Conservation (phyloP, 1,284 basidiomycete genomes). For the Tylopilus sp. region DNA sequence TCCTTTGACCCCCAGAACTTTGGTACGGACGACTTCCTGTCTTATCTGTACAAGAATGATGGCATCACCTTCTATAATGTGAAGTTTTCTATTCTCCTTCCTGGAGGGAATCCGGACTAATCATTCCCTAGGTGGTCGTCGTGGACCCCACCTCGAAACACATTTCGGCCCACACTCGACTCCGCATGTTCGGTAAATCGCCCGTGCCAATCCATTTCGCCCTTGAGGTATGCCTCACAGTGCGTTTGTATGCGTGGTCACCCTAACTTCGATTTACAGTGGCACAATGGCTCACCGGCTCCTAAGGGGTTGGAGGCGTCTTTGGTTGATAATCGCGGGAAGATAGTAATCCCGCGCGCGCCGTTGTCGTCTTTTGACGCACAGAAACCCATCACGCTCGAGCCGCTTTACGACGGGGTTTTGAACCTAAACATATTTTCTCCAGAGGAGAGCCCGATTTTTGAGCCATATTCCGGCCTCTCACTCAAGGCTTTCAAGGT, state of each 20-base stretch:
- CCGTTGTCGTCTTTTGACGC: not conserved
- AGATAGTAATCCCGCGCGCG: conserved; percentile 1
- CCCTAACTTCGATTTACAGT: conserved; percentile 3
- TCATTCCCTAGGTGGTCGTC: conserved; percentile 5
- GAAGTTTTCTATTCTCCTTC: not conserved
- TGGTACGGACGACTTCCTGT: conserved; percentile 1
- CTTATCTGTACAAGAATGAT: conserved; percentile 3
- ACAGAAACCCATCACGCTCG: not conserved
- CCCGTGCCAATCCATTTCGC: conserved; percentile 3
- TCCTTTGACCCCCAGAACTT: not conserved
- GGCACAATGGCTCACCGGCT: conserved; percentile 1
- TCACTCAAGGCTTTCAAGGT: conserved; percentile 7
- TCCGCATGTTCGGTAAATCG: conserved; percentile 2
- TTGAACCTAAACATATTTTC: conserved; percentile 10
- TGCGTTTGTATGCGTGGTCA: not conserved
- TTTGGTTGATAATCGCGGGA: conserved; percentile 7
- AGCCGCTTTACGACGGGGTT: conserved; percentile 6
- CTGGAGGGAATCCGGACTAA: not conserved
- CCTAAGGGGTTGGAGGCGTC: conserved; percentile 7
- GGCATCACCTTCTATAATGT: conserved; percentile 12
- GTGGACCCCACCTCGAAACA: conserved; percentile 14
- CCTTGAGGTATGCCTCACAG: not conserved
- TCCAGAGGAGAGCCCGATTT: not conserved
- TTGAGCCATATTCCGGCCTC: too few relatives aligned
- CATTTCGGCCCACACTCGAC: conserved; percentile 6